Evolutionary conservation across 495 filamentous ascomycete genomes (phyloP).

Genomic region (Pseudomonodictys pantanalensis): DNA sequence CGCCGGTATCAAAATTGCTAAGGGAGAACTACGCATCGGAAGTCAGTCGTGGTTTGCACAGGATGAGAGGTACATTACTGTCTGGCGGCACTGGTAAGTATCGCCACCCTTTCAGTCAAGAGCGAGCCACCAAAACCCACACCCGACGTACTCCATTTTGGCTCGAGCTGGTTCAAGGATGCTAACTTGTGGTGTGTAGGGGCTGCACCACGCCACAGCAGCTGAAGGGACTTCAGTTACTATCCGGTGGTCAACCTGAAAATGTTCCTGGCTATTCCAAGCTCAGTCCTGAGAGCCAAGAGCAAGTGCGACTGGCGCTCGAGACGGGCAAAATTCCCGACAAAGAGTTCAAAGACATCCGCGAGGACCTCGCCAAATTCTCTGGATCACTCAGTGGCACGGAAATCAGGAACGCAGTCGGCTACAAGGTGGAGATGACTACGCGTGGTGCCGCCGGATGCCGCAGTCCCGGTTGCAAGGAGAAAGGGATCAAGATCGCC

Average conservation of each 20-base stretch:
- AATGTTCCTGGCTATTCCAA: neutral
- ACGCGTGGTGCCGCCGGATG: neutral
- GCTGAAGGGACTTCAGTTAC: neutral
- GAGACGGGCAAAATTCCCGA: constrained; percentile 3
- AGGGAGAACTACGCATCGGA: constrained; percentile 18
- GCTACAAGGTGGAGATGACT: constrained; percentile 6
- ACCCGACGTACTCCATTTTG: no score
- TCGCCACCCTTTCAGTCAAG: neutral
- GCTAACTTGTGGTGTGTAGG: neutral
- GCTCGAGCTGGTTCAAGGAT: neutral
- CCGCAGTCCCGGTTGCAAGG: constrained; percentile 1
- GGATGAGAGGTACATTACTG: neutral
- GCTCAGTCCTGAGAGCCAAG: constrained; percentile 12
- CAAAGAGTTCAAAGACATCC: constrained; percentile 11
- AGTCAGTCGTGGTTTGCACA: neutral
- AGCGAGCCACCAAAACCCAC: no score
- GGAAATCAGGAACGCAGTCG: constrained; percentile 7
- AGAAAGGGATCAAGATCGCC: constrained; percentile 16
- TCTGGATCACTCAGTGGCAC: neutral
- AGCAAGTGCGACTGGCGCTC: constrained; percentile 11
- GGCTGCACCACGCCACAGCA: constrained; percentile 3
- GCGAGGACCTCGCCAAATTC: constrained; percentile 7
- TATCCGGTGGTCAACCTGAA: constrained; percentile 4
- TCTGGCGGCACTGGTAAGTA: constrained; percentile 20
- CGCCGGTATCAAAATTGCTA: constrained; percentile 3